Conservation (phyloP, 2,329 filamentous ascomycete species). For the Colletotrichum aenigma region DNA sequence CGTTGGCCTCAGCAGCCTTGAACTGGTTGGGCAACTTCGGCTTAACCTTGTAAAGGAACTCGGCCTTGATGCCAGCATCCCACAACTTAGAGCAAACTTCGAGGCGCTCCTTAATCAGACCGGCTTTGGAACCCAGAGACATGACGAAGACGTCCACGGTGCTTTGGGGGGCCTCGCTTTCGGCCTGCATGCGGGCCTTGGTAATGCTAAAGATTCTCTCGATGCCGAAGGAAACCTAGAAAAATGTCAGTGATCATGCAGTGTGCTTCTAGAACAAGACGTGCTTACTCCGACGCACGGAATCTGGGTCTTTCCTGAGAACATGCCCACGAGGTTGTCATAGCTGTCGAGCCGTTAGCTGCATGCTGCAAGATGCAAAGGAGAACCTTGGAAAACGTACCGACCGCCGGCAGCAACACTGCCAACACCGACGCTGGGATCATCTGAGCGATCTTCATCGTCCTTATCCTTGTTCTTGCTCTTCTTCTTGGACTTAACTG, state of each 20-base stretch:
- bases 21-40: slow-evolving; percentile 89
- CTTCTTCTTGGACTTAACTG: slow-evolving; percentile 46
- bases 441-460: slow-evolving; percentile 72
- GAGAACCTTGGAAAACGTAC: slow-evolving; percentile 51
- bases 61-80: slow-evolving; percentile 89
- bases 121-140: slow-evolving; percentile 88
- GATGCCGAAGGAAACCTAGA: slow-evolving; percentile 82
- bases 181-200: slow-evolving; percentile 74
- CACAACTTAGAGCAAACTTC: slow-evolving; percentile 76
- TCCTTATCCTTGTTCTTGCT: slow-evolving; percentile 58
- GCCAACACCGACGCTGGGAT: slow-evolving; percentile 83
- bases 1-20: slow-evolving; percentile 82
- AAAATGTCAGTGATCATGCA: slow-evolving; percentile 35
- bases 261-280: neutral
- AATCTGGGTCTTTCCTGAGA: slow-evolving; percentile 82
- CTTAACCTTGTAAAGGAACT: slow-evolving; percentile 89
- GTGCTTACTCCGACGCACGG: slow-evolving; percentile 73
- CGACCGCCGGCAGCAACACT: slow-evolving; percentile 76
- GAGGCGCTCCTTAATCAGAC: slow-evolving; percentile 84
- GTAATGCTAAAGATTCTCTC: slow-evolving; percentile 93
- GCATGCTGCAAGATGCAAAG: neutral
- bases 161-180: slow-evolving; percentile 58
- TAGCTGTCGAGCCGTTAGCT: slow-evolving; percentile 70
- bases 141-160: slow-evolving; percentile 90
- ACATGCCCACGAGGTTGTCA: slow-evolving; percentile 94